Conservation (phyloP, 805 yeast species). For the Yarrowia sp. region DNA sequence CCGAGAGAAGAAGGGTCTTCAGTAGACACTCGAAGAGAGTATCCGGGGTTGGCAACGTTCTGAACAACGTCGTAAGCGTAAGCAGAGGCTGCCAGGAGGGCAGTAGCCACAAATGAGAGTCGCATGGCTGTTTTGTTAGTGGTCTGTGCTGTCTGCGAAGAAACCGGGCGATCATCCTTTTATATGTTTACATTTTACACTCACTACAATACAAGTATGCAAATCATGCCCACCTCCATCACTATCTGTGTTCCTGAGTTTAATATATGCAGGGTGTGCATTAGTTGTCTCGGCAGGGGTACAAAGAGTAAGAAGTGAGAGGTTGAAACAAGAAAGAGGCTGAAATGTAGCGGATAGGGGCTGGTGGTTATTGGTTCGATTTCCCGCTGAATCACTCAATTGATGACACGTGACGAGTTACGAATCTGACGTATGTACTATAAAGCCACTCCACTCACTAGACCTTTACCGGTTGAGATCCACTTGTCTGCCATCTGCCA, state of each 20-base stretch:
- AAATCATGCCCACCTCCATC: slow-evolving; percentile 2
- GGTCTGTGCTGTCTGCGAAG: too few species aligned
- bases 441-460: too few species aligned
- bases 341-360: too few species aligned
- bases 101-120: not conserved
- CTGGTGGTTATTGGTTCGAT: too few species aligned
- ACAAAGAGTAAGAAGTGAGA: not conserved
- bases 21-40: slow-evolving; percentile 12
- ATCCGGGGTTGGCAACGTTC: slow-evolving; percentile 24
- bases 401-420: too few species aligned
- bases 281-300: slow-evolving; percentile 10
- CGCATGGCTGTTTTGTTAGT: not conserved
- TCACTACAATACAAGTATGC: too few species aligned
- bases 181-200: not conserved
- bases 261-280: slow-evolving; percentile 30
- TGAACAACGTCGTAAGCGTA: slow-evolving; percentile 15
- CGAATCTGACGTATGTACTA: too few species aligned
- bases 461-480: too few species aligned
- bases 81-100: not conserved
- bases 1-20: slow-evolving; percentile 54
- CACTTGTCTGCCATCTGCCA: too few species aligned
- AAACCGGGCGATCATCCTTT: not conserved
- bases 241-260: slow-evolving; percentile 19
- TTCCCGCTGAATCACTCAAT: too few species aligned
- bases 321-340: not conserved